A percentile compares a stretch with the other conserved stretches of the same genome.
Evolutionary conservation across 371 early-diverging fungal genomes (phyloP).

Genomic region (Capillidium rhysosporum): DNA sequence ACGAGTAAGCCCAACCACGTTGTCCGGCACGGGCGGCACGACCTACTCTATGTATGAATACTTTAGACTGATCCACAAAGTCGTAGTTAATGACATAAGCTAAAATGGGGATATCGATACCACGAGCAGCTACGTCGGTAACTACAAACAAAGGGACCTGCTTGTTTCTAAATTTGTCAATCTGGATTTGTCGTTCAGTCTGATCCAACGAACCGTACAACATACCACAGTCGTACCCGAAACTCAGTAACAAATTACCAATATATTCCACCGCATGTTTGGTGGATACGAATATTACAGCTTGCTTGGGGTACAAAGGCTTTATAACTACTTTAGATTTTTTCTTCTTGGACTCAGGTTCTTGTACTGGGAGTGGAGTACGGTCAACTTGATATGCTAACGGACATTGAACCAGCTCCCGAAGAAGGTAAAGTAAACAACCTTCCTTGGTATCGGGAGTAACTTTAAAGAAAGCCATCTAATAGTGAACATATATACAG

Average conservation of each 20-base stretch:
- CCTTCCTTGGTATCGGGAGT: slow-evolving; percentile 79
- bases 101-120: slow-evolving; percentile 96
- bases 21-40: slow-evolving; percentile 94
- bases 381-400: slow-evolving; percentile 1
- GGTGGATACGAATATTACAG: slow-evolving; percentile 85
- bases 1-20: slow-evolving; percentile 77
- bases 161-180: slow-evolving; percentile 61
- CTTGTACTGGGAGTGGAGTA: slow-evolving; percentile 26
- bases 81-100: slow-evolving; percentile 97
- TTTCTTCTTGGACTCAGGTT: slow-evolving; percentile 11
- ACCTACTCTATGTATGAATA: slow-evolving; percentile 97
- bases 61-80: slow-evolving; percentile 80
- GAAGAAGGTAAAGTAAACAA: slow-evolving; percentile 61
- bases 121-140: slow-evolving; percentile 98
- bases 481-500: not conserved
- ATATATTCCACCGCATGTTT: slow-evolving; percentile 95
- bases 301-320: slow-evolving; percentile 35
- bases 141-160: slow-evolving; percentile 70
- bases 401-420: slow-evolving; percentile 38
- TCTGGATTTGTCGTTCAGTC: slow-evolving; percentile 69
- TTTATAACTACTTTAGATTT: slow-evolving; percentile 23
- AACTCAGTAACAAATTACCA: slow-evolving; percentile 35
- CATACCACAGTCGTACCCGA: slow-evolving; percentile 60
- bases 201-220: slow-evolving; percentile 93
- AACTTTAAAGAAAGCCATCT: slow-evolving; percentile 68